Percentiles rank a stretch among this genome's conserved stretches.
phyloP scores from a whole-genome alignment of 2,329 filamentous ascomycete species.

The Aspergillus latus region DNA sequence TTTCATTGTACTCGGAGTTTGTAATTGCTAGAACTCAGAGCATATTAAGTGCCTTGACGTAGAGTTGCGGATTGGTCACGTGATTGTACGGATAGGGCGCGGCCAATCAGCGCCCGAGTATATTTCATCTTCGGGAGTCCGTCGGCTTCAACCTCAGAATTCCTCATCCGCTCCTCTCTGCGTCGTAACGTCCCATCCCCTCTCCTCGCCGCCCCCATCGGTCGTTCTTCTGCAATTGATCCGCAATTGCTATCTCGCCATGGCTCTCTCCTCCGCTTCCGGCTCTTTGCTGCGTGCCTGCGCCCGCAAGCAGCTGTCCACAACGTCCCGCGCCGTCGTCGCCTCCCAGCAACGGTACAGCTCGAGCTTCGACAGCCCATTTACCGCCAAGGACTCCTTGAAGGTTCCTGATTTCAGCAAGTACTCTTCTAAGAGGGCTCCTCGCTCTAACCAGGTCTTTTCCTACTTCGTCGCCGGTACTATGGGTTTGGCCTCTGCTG shows the following conservation, averaged over 20 bases:
- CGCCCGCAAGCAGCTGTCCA: conserved; percentile 48
- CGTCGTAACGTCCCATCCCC: conserved; percentile 15
- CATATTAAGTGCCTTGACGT: neutral
- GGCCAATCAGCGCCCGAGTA: conserved; percentile 38
- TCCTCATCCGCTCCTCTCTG: conserved; percentile 32
- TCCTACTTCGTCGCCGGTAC: conserved; percentile 98
- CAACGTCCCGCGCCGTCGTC: conserved; percentile 43
- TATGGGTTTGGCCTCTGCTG: conserved; percentile 86
- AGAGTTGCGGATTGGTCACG: neutral
- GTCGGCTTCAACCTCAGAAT: conserved; percentile 43
- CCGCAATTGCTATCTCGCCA: conserved; percentile 37
- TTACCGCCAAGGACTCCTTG: conserved; percentile 56
- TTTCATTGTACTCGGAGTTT: neutral
- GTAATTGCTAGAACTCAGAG: neutral
- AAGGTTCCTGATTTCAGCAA: conserved; percentile 87
- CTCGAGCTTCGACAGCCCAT: conserved; percentile 55
- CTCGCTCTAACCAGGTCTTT: conserved; percentile 79
- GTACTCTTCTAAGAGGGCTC: conserved; percentile 71
- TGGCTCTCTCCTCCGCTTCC: conserved; percentile 64
- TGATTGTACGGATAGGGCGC: conserved; percentile 16
- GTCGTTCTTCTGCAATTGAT: conserved; percentile 32
- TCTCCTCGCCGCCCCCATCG: conserved; percentile 22
- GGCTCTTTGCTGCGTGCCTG: conserved; percentile 66
- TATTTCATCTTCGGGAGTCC: conserved; percentile 11
- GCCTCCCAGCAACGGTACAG: conserved; percentile 45